Evolutionary conservation across 805 yeast species (phyloP).

Genomic region (Wickerhamiella cacticola): DNA sequence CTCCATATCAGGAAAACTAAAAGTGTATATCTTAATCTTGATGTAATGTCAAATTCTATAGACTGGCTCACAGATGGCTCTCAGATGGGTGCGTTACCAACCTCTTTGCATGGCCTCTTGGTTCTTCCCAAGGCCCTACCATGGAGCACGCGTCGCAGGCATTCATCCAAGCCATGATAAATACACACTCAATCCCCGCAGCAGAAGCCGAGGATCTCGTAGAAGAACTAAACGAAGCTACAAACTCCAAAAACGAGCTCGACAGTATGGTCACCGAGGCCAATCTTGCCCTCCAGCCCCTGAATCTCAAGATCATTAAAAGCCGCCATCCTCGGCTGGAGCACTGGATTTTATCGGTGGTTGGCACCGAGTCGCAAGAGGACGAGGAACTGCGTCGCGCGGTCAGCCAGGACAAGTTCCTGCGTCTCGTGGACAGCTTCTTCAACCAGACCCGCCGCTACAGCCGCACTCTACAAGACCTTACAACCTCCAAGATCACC

Average conservation of each 20-base stretch:
- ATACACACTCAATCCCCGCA: neutral
- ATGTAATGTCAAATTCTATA: too few species aligned
- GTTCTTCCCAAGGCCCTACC: too few species aligned
- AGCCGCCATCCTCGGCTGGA: conserved; percentile 3
- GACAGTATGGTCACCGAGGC: neutral
- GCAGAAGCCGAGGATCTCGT: conserved; percentile 6
- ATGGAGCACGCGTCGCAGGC: neutral
- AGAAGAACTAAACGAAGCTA: conserved; percentile 1
- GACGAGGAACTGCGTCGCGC: neutral
- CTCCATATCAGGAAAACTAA: too few species aligned
- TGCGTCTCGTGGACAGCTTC: neutral
- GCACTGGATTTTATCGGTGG: conserved; percentile 3
- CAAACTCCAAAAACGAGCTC: neutral
- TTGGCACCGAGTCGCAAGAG: neutral
- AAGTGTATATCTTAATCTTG: too few species aligned
- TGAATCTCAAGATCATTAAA: neutral
- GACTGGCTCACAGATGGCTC: too few species aligned
- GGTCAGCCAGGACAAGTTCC: conserved; percentile 5
- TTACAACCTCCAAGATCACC: neutral
- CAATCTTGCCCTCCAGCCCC: neutral
- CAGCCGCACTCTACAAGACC: neutral
- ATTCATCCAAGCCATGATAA: neutral
- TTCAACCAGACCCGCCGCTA: neutral
- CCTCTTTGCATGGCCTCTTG: too few species aligned
- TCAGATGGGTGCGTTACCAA: too few species aligned